A percentile compares a stretch with the other conserved stretches of the same genome.
Conservation (phyloP, 164 flowering plant genomes). For the Dillenia turbinata region DNA sequence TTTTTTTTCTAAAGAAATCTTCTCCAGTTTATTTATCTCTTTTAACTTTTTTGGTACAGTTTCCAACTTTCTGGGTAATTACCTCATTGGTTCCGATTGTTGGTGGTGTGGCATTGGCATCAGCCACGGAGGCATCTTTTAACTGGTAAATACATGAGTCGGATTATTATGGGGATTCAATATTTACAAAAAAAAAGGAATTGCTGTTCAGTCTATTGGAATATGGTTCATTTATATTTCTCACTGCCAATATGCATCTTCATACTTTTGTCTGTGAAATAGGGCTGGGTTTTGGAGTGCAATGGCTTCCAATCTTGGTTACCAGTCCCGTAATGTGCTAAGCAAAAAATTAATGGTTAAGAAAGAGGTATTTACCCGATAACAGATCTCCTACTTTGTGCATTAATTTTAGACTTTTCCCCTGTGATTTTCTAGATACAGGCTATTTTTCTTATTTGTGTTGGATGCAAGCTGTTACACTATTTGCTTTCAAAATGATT, state of each 20-base stretch:
- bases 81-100: constrained; percentile 82
- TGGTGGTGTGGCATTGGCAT: constrained; percentile 96
- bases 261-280: constrained; percentile 7
- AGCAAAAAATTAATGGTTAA: constrained; percentile 93
- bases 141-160: constrained; percentile 58
- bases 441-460: background rate
- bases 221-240: background rate
- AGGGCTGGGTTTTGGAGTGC: constrained; percentile 99
- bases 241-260: background rate
- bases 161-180: no score
- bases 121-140: constrained; percentile 87
- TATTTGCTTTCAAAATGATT: background rate
- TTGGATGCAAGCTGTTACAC: background rate
- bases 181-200: no score
- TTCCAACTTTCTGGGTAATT: constrained; percentile 79
- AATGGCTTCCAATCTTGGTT: constrained; percentile 91
- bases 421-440: background rate
- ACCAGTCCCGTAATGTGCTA: constrained; percentile 92
- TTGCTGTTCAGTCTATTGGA: background rate
- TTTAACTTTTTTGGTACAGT: constrained; percentile 25
- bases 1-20: no score
- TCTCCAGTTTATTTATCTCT: no score
- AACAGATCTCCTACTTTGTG: no score
- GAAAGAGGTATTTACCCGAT: constrained; percentile 53
- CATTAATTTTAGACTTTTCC: no score